Percentiles rank a stretch among this genome's conserved stretches.
Evolutionary conservation across 371 early-diverging fungal species (phyloP).

Genomic region (Vairimorpha apis): DNA sequence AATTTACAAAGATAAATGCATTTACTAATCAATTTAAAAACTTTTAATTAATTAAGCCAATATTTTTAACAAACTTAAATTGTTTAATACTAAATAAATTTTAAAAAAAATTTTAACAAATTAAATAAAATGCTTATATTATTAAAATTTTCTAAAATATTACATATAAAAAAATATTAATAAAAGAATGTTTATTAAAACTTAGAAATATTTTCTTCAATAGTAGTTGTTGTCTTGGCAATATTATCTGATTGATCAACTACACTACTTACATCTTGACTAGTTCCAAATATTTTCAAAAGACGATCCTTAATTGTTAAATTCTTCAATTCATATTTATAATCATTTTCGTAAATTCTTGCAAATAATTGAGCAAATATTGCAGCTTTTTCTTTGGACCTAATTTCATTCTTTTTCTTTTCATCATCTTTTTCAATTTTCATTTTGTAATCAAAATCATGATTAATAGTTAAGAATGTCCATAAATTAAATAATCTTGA

Average conservation of each 20-base stretch:
- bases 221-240: too few species aligned
- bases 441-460: background rate
- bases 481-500: constrained; percentile 13
- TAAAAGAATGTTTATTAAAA: too few species aligned
- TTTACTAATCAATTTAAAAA: too few species aligned
- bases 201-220: too few species aligned
- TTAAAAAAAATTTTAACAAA: too few species aligned
- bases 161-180: too few species aligned
- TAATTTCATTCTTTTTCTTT: background rate
- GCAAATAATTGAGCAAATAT: constrained; percentile 13
- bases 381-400: background rate
- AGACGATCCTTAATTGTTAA: background rate
- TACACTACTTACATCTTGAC: background rate
- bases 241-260: background rate
- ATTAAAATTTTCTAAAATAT: too few species aligned
- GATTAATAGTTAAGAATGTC: constrained; percentile 8
- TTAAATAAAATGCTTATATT: too few species aligned
- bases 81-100: too few species aligned
- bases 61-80: too few species aligned
- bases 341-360: constrained; percentile 1
- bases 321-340: background rate
- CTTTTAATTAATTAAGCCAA: too few species aligned
- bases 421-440: background rate
- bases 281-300: background rate
- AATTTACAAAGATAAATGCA: too few species aligned